These are phyloP conservation scores for Tulasnella sp. DNA, from an alignment of 768 basidiomycete genomes.

Conservation along the genomic window DNA sequence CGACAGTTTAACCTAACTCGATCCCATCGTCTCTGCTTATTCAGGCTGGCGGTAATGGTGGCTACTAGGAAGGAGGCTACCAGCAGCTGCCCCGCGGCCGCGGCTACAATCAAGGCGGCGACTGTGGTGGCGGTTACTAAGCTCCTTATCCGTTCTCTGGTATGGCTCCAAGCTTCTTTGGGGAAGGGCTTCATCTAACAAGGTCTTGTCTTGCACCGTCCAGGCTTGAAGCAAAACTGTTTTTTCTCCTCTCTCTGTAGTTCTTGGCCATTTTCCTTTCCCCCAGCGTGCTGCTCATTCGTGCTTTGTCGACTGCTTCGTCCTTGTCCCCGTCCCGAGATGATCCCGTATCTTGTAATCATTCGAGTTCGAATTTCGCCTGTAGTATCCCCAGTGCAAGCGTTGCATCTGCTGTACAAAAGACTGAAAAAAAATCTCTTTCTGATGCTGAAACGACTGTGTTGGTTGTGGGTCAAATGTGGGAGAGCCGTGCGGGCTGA, in stretches of 20 bases:
- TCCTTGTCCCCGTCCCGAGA: not conserved
- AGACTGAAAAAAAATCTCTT: not conserved
- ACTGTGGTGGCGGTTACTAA: not conserved
- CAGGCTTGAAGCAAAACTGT: not conserved
- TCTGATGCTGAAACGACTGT: not conserved
- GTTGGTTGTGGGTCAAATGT: not conserved
- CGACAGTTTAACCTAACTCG: not conserved
- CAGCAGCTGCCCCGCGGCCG: no score
- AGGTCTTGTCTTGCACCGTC: not conserved
- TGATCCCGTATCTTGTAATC: not conserved
- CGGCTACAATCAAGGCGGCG: not conserved
- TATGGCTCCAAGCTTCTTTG: not conserved
- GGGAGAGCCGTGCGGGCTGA: no score
- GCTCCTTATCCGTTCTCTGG: not conserved
- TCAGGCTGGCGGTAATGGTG: not conserved
- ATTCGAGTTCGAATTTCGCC: not conserved
- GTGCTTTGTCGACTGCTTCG: not conserved
- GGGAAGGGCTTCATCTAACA: not conserved
- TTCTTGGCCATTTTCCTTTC: not conserved
- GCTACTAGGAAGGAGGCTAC: not conserved
- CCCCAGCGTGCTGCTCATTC: not conserved
- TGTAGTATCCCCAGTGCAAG: not conserved
- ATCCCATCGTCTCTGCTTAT: not conserved
- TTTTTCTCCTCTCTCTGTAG: not conserved
- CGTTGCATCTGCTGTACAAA: not conserved